Evolutionary conservation across 2,329 filamentous ascomycete genomes (phyloP), one percentile per base, ranked within the genome.

Genomic region (Daldinia eschscholtzii): DNA sequence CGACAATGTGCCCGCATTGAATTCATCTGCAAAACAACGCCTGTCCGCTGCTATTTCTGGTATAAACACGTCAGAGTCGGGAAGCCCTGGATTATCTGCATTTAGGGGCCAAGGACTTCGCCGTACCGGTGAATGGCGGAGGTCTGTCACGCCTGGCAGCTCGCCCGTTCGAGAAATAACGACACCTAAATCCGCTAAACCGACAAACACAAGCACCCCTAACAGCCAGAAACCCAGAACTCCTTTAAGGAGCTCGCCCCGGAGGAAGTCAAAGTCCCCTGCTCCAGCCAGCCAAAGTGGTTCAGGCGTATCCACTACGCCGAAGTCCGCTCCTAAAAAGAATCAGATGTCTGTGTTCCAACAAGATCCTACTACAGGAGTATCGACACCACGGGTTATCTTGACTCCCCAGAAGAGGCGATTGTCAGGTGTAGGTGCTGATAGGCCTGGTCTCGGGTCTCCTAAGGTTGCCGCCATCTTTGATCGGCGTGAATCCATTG

Each of bases 391-490:
- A 13, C 87, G 84, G 18, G 84, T 92, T 57, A 80, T 92, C 12
- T 78, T 93, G 6, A 91, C 87, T 2, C 89, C 90, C 2, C 86
- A 88, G 65, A 78, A 78, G 39, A 85, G 90, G 30, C 83, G 84
- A 50, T 86, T 90, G 15, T 91, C 91, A 13, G 91, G 91, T 0
- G 76, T 94, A 68, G 91, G 92, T 23, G 87, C 88, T 69, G 92
- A 93, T 73, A 88, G 87, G 70, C 82, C 86, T 69, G 92, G 92
- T 0, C 85, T 94, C 61, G 92, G 93, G 6, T 95, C 93, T 0
- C 93, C 92, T 4, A 89, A 88, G 59, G 87, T 95, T 61, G 85
- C 91, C 23, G 91, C 89, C 30, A 84, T 94, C 35, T 85, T 94
- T 37, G 91, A 92, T 70, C 88, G 89, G 37, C 87, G 93, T 56